Evolutionary conservation across 2,329 filamentous ascomycete species (phyloP).

Genomic region (Pezicula radicicola): DNA sequence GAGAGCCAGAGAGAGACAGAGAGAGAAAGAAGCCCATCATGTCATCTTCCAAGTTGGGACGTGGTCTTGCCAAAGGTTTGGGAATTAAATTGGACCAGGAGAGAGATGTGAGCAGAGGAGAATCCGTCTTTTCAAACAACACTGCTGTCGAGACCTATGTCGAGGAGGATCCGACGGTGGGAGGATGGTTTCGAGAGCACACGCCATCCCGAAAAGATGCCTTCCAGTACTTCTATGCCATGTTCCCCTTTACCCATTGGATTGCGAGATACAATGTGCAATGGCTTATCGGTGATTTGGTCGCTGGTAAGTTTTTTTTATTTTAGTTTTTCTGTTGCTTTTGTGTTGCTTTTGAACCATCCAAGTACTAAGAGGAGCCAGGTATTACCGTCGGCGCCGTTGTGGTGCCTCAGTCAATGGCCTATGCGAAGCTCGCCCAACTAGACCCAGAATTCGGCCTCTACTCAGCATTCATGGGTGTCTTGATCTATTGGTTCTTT

Average conservation of each 20-base stretch:
- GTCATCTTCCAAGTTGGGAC: conserved; percentile 56
- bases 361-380: conserved; percentile 20
- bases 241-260: conserved; percentile 92
- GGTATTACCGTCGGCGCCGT: conserved; percentile 69
- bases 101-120: conserved; percentile 67
- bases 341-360: too few species aligned
- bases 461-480: conserved; percentile 95
- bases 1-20: too few species aligned
- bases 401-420: conserved; percentile 96
- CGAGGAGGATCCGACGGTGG: conserved; percentile 73
- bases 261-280: conserved; percentile 82
- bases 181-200: conserved; percentile 67
- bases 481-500: conserved; percentile 95
- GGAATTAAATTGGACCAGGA: conserved; percentile 78
- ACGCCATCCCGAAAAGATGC: conserved; percentile 56
- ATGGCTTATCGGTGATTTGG: conserved; percentile 86
- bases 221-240: conserved; percentile 58
- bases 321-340: too few species aligned
- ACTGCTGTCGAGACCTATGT: conserved; percentile 75
- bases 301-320: conserved; percentile 60
- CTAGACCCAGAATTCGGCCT: conserved; percentile 82
- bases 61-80: conserved; percentile 71
- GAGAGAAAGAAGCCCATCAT: conserved; percentile 6
- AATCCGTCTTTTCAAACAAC: conserved; percentile 72
- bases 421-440: conserved; percentile 81